phyloP scores from a whole-genome alignment of 306 rosid species.

The Medicago ruthenica region DNA sequence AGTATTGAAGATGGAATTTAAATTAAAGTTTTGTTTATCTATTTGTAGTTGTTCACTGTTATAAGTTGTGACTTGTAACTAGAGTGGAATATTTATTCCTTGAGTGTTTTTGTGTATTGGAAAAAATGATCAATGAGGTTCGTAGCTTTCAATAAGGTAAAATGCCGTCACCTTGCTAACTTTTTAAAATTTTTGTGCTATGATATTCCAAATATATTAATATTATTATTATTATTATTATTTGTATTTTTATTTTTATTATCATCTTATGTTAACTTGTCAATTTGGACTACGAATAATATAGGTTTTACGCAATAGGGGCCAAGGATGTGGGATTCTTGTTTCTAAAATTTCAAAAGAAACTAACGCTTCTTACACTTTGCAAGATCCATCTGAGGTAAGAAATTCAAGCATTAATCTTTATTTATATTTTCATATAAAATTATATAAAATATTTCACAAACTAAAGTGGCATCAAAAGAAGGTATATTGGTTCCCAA shows the following conservation, averaged over 20 bases:
- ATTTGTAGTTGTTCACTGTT: conserved; percentile 58
- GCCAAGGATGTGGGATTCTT: conserved; percentile 87
- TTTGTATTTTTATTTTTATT: not conserved
- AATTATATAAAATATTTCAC: not conserved
- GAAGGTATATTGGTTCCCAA: too few relatives aligned
- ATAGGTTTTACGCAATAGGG: conserved; percentile 69
- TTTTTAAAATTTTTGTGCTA: not conserved
- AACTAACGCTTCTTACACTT: conserved; percentile 78
- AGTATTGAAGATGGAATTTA: too few relatives aligned
- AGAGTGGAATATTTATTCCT: conserved; percentile 39
- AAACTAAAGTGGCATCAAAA: too few relatives aligned
- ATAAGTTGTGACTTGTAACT: conserved; percentile 33
- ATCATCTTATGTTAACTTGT: conserved; percentile 12
- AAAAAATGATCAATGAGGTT: too few relatives aligned
- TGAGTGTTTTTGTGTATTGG: conserved; percentile 30
- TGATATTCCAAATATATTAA: too few relatives aligned
- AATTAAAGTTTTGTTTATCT: too few relatives aligned
- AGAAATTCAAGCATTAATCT: not conserved
- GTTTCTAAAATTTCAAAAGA: conserved; percentile 84
- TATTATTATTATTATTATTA: conserved; percentile 11
- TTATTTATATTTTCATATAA: not conserved
- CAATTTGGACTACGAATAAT: not conserved
- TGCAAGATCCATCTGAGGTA: conserved; percentile 94
- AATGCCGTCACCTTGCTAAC: not conserved
- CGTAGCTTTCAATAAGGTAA: too few relatives aligned